Percentiles rank a stretch among this genome's conserved stretches.
These are phyloP conservation scores for Colletotrichum simmondsii DNA, from an alignment of 2,329 filamentous ascomycete species.

Conservation along the genomic window DNA sequence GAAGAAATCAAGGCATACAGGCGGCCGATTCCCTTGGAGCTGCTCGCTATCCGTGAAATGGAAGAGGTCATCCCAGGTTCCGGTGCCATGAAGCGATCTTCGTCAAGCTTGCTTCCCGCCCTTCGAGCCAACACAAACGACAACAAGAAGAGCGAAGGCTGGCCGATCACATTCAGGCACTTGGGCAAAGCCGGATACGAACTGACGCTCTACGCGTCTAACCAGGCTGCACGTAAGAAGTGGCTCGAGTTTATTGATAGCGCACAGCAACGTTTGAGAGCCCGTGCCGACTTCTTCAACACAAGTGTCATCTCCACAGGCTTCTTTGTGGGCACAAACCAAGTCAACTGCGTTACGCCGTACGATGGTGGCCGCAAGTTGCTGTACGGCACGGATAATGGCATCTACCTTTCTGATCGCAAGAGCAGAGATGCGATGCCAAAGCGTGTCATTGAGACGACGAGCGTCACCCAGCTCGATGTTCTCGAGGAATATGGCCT, in stretches of 20 bases:
- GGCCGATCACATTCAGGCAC: constrained; percentile 96
- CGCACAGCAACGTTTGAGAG: constrained; percentile 87
- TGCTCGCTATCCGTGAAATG: constrained; percentile 96
- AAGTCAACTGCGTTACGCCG: constrained; percentile 94
- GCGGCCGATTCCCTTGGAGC: constrained; percentile 91
- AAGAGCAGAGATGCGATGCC: constrained; percentile 87
- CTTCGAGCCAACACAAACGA: constrained; percentile 59
- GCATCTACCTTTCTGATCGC: constrained; percentile 91
- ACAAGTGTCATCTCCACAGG: constrained; percentile 69
- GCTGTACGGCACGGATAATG: constrained; percentile 93
- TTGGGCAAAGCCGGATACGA: constrained; percentile 97
- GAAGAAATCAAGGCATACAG: constrained; percentile 97
- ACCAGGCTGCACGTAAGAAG: constrained; percentile 88
- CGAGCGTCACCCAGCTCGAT: constrained; percentile 92
- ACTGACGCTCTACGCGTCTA: constrained; percentile 86
- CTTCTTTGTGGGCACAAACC: constrained; percentile 75
- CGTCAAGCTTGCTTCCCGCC: constrained; percentile 80
- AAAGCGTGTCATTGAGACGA: constrained; percentile 85
- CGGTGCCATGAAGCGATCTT: constrained; percentile 85
- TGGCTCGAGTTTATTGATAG: constrained; percentile 96
- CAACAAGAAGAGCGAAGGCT: constrained; percentile 78
- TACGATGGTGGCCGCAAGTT: constrained; percentile 96
- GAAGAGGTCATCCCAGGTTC: constrained; percentile 89
- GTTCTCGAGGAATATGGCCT: constrained; percentile 95
- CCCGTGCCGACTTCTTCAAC: constrained; percentile 92